Evolutionary conservation across 2,329 filamentous ascomycete species (phyloP).

Genomic region (Colletotrichum nymphaeae): DNA sequence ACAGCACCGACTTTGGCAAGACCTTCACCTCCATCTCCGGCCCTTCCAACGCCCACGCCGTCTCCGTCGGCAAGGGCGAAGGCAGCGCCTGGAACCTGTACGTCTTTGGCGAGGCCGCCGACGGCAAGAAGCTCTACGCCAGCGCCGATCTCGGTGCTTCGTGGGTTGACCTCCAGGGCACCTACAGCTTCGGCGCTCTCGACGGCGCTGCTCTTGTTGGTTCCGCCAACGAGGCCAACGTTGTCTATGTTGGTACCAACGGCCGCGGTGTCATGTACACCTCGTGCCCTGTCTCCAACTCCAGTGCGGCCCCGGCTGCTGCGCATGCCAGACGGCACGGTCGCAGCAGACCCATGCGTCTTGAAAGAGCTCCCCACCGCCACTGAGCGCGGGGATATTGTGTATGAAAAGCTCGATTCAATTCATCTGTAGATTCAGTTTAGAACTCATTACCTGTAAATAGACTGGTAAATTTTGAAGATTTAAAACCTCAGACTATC

Average conservation of each 20-base stretch:
- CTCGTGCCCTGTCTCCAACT: slow-evolving; percentile 20
- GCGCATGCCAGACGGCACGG: neutral
- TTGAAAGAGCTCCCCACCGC: neutral
- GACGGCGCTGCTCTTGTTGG: slow-evolving; percentile 53
- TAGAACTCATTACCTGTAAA: neutral
- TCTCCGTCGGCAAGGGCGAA: slow-evolving; percentile 56
- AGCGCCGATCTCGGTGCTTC: slow-evolving; percentile 54
- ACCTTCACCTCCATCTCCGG: slow-evolving; percentile 54
- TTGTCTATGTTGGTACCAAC: slow-evolving; percentile 63
- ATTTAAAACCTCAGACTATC: neutral
- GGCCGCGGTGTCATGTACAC: slow-evolving; percentile 57
- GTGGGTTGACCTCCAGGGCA: slow-evolving; percentile 60
- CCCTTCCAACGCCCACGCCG: slow-evolving; percentile 53
- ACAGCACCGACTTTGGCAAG: slow-evolving; percentile 61
- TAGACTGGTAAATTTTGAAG: neutral
- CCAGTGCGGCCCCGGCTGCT: neutral
- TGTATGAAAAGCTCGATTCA: neutral
- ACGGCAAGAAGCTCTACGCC: slow-evolving; percentile 57
- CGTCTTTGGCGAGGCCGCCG: slow-evolving; percentile 56
- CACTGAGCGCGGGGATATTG: neutral
- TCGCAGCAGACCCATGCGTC: slow-evolving; percentile 6
- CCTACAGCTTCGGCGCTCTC: slow-evolving; percentile 57
- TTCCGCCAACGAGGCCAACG: slow-evolving; percentile 56
- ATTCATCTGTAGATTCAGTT: neutral
- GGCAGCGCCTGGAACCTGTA: slow-evolving; percentile 58